A percentile compares a stretch with the other conserved stretches of the same genome.
phyloP scores from a whole-genome alignment of 495 filamentous ascomycete genomes.

The Podospora bellae-mahoneyi region DNA sequence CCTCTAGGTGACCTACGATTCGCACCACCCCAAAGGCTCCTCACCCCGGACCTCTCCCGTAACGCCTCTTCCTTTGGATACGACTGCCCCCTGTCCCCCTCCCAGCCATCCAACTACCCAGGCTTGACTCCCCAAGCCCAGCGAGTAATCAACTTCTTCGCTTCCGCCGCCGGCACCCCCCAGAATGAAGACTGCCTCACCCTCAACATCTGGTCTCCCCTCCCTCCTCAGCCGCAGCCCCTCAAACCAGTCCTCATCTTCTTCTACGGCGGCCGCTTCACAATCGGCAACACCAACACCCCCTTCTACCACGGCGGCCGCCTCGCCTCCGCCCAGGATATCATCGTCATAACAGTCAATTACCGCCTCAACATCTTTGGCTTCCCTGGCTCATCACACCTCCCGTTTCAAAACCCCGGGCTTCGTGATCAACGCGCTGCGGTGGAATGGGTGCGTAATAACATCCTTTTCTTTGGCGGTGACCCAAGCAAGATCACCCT shows the following conservation, averaged over 20 bases:
- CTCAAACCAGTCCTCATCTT: conserved; percentile 32
- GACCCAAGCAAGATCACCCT: conserved; percentile 52
- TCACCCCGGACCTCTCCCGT: conserved; percentile 6
- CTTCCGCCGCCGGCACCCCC: background rate
- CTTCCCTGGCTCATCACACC: conserved; percentile 45
- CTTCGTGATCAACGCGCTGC: conserved; percentile 65
- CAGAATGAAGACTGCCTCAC: conserved; percentile 54
- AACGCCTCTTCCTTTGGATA: conserved; percentile 16
- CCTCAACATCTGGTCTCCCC: conserved; percentile 43
- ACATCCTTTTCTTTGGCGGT: conserved; percentile 60
- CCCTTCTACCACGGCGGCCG: conserved; percentile 40
- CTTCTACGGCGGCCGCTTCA: conserved; percentile 33
- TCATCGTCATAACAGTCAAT: conserved; percentile 61
- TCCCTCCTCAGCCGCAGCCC: conserved; percentile 17
- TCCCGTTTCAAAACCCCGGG: conserved; percentile 52
- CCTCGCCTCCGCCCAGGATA: conserved; percentile 40
- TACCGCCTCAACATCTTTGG: conserved; percentile 66
- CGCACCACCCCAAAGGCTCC: conserved; percentile 22
- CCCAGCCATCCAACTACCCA: conserved; percentile 17
- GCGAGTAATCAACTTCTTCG: conserved; percentile 20
- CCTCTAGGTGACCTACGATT: conserved; percentile 51
- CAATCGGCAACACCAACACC: conserved; percentile 20
- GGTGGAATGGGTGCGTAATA: conserved; percentile 54
- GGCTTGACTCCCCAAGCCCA: conserved; percentile 22
- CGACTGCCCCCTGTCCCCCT: conserved; percentile 19